Base-by-base conservation (phyloP, 2,329 filamentous ascomycete species). In the Fusarium neocosmosporiellum region DNA sequence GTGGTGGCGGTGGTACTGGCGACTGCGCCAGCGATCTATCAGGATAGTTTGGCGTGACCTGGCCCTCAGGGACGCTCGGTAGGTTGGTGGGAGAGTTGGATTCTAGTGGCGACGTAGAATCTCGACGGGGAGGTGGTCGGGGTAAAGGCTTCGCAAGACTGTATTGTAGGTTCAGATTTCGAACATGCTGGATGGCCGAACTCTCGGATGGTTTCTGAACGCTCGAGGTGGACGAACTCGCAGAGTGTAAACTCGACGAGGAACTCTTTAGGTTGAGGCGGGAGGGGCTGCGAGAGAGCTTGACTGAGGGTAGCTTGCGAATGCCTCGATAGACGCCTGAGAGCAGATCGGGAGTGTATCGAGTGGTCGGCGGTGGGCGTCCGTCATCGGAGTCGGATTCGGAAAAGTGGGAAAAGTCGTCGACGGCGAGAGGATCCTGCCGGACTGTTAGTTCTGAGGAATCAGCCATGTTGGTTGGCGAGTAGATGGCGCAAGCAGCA, bases 121-220 rank as follows among this genome's bases (percentile, higher is more conserved):
- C 72, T 65, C 67, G 67, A 33, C 61, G 59, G n/a, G 78, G 83
- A 29, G 88, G 87, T 27, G 88, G 84, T 68, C 86, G 84, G 37
- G 88, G 88, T 24, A 90, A 79, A 57, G 88, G 88, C 78, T 90
- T 90, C 74, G 85, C 84, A 71, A 90, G 87, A 74, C 88, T 90
- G 66, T 87, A 83, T 76, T 88, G 87, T 58, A 90, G 80, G 72
- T 86, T 90, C 78, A 88, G 69, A 74, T 85, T 87, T 72, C 86
- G 84, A 66, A 81, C 88, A 89, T 90, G 87, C 81, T 87, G 83
- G 67, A 71, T 11, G 24, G 75, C 67, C 54, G 78, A 70, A 20
- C 63, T 70, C 50, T 78, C 63, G 63, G 59, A 64, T 33, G 66
- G 46, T 48, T 69, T 69, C 29, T 71, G 66, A 53, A 71, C 67